Evolutionary conservation across 73 alveolate genomes (phyloP).

Genomic region (Paramecium sexaurelia): DNA sequence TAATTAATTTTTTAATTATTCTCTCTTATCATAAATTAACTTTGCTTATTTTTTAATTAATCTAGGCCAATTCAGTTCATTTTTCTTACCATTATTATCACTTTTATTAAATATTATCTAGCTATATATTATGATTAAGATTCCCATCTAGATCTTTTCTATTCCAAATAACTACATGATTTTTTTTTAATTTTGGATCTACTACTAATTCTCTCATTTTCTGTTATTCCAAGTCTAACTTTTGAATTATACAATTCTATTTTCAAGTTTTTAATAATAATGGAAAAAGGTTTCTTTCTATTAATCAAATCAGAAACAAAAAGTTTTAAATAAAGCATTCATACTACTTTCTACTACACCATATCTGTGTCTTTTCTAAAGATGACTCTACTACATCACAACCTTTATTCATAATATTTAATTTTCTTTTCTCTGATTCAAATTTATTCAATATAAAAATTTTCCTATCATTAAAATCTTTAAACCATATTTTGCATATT

Average conservation of each 20-base stretch:
- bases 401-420: background rate
- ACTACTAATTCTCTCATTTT: constrained; percentile 8
- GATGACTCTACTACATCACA: background rate
- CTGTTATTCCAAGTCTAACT: background rate
- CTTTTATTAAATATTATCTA: background rate
- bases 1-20: background rate
- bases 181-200: background rate
- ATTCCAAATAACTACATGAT: background rate
- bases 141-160: background rate
- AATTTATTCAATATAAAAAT: background rate
- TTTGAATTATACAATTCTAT: background rate
- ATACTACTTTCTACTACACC: background rate
- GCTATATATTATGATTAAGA: background rate
- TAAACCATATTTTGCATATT: background rate
- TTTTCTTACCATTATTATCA: background rate
- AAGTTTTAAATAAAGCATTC: background rate
- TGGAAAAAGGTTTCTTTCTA: background rate
- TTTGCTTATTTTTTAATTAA: background rate
- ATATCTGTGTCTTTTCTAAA: background rate
- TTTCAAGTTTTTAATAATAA: background rate
- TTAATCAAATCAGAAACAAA: background rate
- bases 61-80: constrained; percentile 21
- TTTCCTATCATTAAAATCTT: background rate
- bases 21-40: background rate
- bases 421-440: background rate